Evolutionary conservation across 1,139 yeast genomes (phyloP).

Genomic region (Ogataea hybrid): DNA sequence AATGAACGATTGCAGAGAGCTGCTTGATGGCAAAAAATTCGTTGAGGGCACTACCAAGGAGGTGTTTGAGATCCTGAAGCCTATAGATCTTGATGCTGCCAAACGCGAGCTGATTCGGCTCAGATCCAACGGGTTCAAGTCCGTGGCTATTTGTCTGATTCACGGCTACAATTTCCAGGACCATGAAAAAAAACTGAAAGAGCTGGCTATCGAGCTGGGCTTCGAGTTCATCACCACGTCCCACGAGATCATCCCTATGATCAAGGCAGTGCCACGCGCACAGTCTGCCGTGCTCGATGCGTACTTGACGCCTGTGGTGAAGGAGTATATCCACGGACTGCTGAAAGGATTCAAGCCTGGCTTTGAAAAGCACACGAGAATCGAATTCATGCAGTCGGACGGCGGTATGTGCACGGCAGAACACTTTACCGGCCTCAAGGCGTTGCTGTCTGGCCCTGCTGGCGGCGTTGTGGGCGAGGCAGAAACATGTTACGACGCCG

Average conservation of each 20-base stretch:
- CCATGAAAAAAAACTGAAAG: slow-evolving; percentile 7
- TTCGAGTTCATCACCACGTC: slow-evolving; percentile 11
- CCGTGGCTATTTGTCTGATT: slow-evolving; percentile 16
- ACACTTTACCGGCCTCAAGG: slow-evolving; percentile 7
- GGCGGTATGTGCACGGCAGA: slow-evolving; percentile 10
- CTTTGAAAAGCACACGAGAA: slow-evolving; percentile 8
- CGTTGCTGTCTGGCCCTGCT: slow-evolving; percentile 10
- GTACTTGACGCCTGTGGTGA: slow-evolving; percentile 9
- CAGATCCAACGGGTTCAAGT: slow-evolving; percentile 28
- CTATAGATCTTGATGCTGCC: slow-evolving; percentile 29
- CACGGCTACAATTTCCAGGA: slow-evolving; percentile 12
- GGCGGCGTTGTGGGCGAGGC: slow-evolving; percentile 13
- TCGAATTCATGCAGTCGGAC: slow-evolving; percentile 11
- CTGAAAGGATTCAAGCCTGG: slow-evolving; percentile 8
- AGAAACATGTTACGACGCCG: slow-evolving; percentile 8
- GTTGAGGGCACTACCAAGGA: slow-evolving; percentile 20
- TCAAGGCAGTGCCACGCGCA: slow-evolving; percentile 10
- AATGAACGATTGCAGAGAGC: slow-evolving; percentile 31
- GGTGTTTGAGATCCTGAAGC: slow-evolving; percentile 32
- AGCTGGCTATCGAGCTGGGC: slow-evolving; percentile 6
- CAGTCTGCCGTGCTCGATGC: slow-evolving; percentile 10
- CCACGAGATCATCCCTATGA: slow-evolving; percentile 11
- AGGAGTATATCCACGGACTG: slow-evolving; percentile 8
- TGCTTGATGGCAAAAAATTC: slow-evolving; percentile 10
- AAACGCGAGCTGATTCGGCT: slow-evolving; percentile 9